Conservation (phyloP, 1,284 basidiomycete genomes). For the Malassezia sp. region DNA sequence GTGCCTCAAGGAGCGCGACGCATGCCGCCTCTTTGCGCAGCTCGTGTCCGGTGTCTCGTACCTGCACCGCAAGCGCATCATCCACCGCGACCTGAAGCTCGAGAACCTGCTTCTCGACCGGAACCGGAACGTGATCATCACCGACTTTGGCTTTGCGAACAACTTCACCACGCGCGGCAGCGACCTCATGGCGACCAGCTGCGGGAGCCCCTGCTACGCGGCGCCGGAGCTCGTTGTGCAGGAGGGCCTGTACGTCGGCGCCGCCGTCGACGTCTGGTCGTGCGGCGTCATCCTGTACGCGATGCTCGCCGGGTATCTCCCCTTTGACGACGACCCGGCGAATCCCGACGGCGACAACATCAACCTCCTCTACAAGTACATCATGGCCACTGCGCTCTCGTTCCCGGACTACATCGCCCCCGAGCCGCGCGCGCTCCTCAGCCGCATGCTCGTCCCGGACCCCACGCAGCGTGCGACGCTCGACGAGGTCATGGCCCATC, state of each 20-base stretch:
- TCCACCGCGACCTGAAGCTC: conserved; percentile 96
- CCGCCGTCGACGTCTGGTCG: conserved; percentile 98
- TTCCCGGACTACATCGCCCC: conserved; percentile 46
- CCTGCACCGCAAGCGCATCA: conserved; percentile 96
- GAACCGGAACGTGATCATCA: conserved; percentile 96
- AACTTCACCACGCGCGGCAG: conserved; percentile 67
- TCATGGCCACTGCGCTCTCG: conserved; percentile 54
- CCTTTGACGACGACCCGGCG: conserved; percentile 97
- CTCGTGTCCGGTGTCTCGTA: conserved; percentile 98
- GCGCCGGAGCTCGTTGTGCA: conserved; percentile 98
- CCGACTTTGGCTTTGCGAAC: conserved; percentile 98
- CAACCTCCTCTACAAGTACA: conserved; percentile 98
- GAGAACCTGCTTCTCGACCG: conserved; percentile 95
- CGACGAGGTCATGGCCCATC: conserved; percentile 42
- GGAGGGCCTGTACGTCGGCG: conserved; percentile 91
- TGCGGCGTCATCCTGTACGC: conserved; percentile 98
- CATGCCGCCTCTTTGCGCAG: conserved; percentile 90
- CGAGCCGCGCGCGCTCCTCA: conserved; percentile 40
- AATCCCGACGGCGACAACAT: conserved; percentile 99
- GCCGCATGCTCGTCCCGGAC: conserved; percentile 44
- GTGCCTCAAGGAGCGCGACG: conserved; percentile 88
- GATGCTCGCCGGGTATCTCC: conserved; percentile 96
- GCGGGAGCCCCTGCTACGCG: conserved; percentile 94
- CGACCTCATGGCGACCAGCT: conserved; percentile 97
- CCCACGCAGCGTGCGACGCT: conserved; percentile 34